Evolutionary conservation across 1,284 basidiomycete species (phyloP).

Genomic region (Salmacisia buchloeana): DNA sequence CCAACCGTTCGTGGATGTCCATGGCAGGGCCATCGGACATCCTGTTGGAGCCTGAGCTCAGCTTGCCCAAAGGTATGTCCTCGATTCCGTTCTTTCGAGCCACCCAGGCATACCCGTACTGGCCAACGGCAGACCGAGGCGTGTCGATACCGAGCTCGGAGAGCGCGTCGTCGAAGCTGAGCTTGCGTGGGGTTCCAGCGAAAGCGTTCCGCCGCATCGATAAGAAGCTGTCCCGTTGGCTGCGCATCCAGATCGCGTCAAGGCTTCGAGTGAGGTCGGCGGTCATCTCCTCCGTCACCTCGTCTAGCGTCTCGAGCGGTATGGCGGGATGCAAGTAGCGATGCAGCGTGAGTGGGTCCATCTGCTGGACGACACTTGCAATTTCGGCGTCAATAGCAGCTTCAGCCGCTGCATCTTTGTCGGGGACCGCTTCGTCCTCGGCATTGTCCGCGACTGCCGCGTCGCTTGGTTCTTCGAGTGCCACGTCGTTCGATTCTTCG

Average conservation of each 20-base stretch:
- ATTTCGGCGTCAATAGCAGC: neutral
- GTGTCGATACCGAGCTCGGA: neutral
- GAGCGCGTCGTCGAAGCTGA: neutral
- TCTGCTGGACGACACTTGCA: neutral
- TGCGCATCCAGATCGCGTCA: neutral
- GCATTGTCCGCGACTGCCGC: neutral
- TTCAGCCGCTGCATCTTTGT: neutral
- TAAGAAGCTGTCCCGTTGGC: constrained; percentile 5
- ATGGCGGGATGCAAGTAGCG: constrained; percentile 4
- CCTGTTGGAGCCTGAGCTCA: no score
- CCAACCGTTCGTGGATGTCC: neutral
- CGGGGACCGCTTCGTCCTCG: neutral
- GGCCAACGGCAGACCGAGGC: neutral
- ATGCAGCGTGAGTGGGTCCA: neutral
- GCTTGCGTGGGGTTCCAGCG: neutral
- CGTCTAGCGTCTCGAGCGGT: constrained; percentile 3
- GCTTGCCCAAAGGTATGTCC: neutral
- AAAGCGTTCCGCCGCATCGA: neutral
- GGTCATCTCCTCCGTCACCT: constrained; percentile 5
- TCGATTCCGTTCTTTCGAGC: neutral
- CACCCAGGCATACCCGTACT: neutral
- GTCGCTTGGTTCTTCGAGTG: neutral
- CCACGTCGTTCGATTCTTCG: neutral
- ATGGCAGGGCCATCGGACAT: no score
- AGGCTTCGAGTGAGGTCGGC: constrained; percentile 4